Evolutionary conservation across 2,329 filamentous ascomycete species (phyloP).

Genomic region (Xylariomycetidae sp.): DNA sequence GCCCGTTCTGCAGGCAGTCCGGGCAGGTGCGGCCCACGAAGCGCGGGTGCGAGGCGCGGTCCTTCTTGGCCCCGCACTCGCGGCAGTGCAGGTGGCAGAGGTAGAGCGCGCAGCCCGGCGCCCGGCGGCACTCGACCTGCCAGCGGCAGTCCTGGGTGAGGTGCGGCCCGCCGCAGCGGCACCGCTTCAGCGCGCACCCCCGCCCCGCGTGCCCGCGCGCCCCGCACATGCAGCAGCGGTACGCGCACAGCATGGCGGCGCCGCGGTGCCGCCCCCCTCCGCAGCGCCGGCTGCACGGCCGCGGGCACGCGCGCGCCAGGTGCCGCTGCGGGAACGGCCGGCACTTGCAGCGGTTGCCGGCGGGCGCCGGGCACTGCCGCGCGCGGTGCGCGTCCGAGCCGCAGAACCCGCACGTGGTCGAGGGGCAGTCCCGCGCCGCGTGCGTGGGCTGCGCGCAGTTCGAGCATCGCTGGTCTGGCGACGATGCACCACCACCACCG

Average conservation of each 20-base stretch:
- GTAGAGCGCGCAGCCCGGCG: slow-evolving; percentile 25
- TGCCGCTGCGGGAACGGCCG: slow-evolving; percentile 32
- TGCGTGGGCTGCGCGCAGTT: slow-evolving; percentile 27
- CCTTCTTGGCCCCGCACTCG: slow-evolving; percentile 25
- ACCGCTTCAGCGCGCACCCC: slow-evolving; percentile 28
- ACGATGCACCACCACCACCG: not conserved
- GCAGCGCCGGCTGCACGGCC: slow-evolving; percentile 29
- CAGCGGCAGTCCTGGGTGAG: slow-evolving; percentile 34
- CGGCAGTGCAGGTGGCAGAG: slow-evolving; percentile 31
- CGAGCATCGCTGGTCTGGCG: slow-evolving; percentile 14
- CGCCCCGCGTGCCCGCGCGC: slow-evolving; percentile 29
- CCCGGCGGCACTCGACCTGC: slow-evolving; percentile 31
- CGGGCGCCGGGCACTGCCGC: slow-evolving; percentile 23
- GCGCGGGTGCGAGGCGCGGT: slow-evolving; percentile 13
- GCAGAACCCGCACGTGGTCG: slow-evolving; percentile 28
- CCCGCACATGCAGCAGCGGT: slow-evolving; percentile 38
- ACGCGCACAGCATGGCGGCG: slow-evolving; percentile 31
- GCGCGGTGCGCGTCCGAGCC: slow-evolving; percentile 23
- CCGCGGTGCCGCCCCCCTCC: slow-evolving; percentile 27
- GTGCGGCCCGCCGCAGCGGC: slow-evolving; percentile 30
- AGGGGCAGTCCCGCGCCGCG: slow-evolving; percentile 17
- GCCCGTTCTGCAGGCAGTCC: slow-evolving; percentile 22
- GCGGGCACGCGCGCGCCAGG: slow-evolving; percentile 24
- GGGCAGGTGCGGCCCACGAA: slow-evolving; percentile 27
- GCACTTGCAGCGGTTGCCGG: slow-evolving; percentile 33